phyloP scores from a whole-genome alignment of 164 flowering plant species.

The Tetracentron sinense region DNA sequence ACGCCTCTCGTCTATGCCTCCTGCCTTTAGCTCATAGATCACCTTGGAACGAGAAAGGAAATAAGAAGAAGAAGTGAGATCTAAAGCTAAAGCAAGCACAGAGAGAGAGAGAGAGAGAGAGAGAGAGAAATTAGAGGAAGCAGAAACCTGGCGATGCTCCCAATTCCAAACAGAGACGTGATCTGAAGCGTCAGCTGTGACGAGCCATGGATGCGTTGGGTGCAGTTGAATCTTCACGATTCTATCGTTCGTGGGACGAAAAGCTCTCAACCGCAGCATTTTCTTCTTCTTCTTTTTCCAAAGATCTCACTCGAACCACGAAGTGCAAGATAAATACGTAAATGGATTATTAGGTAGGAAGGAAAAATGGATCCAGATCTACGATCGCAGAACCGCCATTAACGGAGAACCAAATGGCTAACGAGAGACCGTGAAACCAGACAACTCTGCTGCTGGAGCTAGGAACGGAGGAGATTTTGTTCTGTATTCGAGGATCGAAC shows the following conservation, averaged over 20 bases:
- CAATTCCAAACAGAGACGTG: conserved; percentile 98
- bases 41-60: conserved; percentile 37
- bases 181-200: conserved; percentile 93
- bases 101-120: background rate
- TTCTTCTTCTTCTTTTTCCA: background rate
- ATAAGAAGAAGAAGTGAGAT: background rate
- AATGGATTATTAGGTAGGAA: background rate
- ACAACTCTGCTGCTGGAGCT: no score
- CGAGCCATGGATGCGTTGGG: conserved; percentile 99
- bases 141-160: conserved; percentile 92
- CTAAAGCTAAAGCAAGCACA: background rate
- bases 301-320: background rate
- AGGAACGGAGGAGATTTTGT: no score
- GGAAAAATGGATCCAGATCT: background rate
- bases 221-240: conserved; percentile 86
- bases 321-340: background rate
- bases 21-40: conserved; percentile 92
- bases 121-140: background rate
- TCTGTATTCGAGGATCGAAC: no score
- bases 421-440: no score
- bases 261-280: conserved; percentile 82
- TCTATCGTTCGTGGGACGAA: conserved; percentile 79
- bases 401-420: no score
- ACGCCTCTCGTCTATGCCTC: conserved; percentile 95
- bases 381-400: no score